Evolutionary conservation across 768 basidiomycete species (phyloP).

Genomic region (Trametes maxima): DNA sequence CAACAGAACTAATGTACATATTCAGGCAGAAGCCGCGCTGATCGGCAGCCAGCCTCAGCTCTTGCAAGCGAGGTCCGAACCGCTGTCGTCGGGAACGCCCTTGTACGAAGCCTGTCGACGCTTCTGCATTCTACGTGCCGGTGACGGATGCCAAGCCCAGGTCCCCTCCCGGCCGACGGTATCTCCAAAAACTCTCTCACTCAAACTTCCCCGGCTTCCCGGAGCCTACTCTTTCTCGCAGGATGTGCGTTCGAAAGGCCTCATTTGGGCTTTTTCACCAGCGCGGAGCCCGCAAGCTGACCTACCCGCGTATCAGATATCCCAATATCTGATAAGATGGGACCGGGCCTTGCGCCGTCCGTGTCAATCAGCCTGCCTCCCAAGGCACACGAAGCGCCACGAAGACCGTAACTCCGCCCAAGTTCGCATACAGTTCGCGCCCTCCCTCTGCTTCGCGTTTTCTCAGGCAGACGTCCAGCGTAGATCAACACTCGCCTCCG

Average conservation of each 20-base stretch:
- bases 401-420: not conserved
- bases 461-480: not conserved
- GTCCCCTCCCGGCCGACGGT: too few species aligned
- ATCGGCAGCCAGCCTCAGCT: too few species aligned
- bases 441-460: not conserved
- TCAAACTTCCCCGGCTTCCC: too few species aligned
- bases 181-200: too few species aligned
- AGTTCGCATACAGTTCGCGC: not conserved
- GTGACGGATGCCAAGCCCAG: too few species aligned
- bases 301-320: not conserved
- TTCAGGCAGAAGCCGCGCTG: too few species aligned
- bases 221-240: too few species aligned
- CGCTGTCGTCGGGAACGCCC: too few species aligned
- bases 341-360: not conserved
- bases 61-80: too few species aligned
- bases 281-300: not conserved
- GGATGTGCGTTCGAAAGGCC: not conserved
- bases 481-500: not conserved
- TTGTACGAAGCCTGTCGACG: too few species aligned
- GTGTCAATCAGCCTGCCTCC: not conserved
- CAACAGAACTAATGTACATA: too few species aligned
- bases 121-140: too few species aligned
- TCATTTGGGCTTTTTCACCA: not conserved
- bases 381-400: conserved; percentile 5
- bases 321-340: conserved; percentile 19